Percentiles rank a stretch among this genome's conserved stretches.
These are phyloP conservation scores for Mucor piriformis DNA, from an alignment of 371 early-diverging fungal genomes.

Conservation along the genomic window DNA sequence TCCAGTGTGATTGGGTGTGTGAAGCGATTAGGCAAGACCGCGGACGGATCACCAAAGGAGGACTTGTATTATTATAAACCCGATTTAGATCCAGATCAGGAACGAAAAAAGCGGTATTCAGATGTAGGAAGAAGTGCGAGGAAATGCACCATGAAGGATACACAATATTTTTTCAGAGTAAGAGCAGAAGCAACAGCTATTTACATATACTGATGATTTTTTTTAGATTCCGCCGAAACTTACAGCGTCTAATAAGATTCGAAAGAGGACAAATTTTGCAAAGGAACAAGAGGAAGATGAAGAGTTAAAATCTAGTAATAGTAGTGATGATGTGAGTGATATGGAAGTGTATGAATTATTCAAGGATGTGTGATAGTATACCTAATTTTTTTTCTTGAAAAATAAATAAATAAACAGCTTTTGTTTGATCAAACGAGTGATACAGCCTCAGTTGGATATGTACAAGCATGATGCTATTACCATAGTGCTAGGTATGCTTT, in stretches of 20 bases:
- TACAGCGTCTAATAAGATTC: neutral
- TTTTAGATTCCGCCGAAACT: conserved; percentile 58
- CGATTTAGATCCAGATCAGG: conserved; percentile 41
- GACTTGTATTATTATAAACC: conserved; percentile 54
- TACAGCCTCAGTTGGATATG: too few species aligned
- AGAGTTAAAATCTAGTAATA: conserved; percentile 15
- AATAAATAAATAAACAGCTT: neutral
- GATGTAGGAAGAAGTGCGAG: conserved; percentile 51
- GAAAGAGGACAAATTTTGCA: neutral
- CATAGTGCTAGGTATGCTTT: too few species aligned
- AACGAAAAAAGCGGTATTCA: conserved; percentile 28
- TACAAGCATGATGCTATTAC: too few species aligned
- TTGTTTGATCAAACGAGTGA: neutral
- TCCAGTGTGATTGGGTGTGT: conserved; percentile 41
- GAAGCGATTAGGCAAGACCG: conserved; percentile 52
- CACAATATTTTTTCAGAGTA: conserved; percentile 57
- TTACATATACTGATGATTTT: neutral
- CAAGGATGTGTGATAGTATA: conserved; percentile 19
- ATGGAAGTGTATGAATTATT: conserved; percentile 28
- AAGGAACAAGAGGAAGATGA: conserved; percentile 9
- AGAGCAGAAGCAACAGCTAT: neutral
- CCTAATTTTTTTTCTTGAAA: too few species aligned
- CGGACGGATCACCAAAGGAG: conserved; percentile 58
- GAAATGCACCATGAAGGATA: conserved; percentile 57
- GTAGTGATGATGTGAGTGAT: conserved; percentile 25